Percentiles rank a stretch among this genome's conserved stretches.
phyloP scores from a whole-genome alignment of 495 filamentous ascomycete species.

The Xylaria telfairii region DNA sequence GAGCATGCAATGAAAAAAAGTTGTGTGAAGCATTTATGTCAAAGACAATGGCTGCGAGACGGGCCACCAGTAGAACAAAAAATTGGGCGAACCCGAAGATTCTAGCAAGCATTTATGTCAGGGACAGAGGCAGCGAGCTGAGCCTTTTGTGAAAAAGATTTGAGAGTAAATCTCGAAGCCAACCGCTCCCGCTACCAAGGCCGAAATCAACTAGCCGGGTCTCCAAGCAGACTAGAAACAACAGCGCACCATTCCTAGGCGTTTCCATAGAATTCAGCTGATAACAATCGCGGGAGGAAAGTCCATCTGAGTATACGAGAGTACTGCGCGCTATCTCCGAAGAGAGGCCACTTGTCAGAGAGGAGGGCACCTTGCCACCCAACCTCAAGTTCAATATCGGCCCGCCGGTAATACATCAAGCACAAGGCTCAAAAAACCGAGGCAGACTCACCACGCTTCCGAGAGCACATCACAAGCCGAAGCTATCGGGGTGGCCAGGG shows the following conservation, averaged over 20 bases:
- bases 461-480: conserved; percentile 19
- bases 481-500: conserved; percentile 4
- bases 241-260: conserved; percentile 26
- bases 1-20: conserved; percentile 15
- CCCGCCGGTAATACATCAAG: conserved; percentile 7
- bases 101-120: conserved; percentile 19
- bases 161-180: conserved; percentile 7
- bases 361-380: conserved; percentile 16
- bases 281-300: conserved; percentile 13
- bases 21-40: conserved; percentile 4
- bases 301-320: conserved; percentile 14
- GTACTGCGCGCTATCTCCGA: conserved; percentile 9
- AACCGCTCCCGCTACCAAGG: conserved; percentile 18
- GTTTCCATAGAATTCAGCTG: conserved; percentile 22
- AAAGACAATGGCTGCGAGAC: conserved; percentile 14
- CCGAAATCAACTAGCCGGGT: not conserved
- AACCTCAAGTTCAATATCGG: conserved; percentile 3
- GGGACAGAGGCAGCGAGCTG: conserved; percentile 15
- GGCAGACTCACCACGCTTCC: not conserved
- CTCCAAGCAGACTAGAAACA: conserved; percentile 6
- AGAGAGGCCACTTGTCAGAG: conserved; percentile 10
- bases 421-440: not conserved
- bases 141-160: conserved; percentile 1
- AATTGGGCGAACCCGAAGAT: conserved; percentile 18
- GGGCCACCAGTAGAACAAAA: not conserved